phyloP scores from a whole-genome alignment of 2,329 filamentous ascomycete genomes.

The Alternaria triticimaculans region DNA sequence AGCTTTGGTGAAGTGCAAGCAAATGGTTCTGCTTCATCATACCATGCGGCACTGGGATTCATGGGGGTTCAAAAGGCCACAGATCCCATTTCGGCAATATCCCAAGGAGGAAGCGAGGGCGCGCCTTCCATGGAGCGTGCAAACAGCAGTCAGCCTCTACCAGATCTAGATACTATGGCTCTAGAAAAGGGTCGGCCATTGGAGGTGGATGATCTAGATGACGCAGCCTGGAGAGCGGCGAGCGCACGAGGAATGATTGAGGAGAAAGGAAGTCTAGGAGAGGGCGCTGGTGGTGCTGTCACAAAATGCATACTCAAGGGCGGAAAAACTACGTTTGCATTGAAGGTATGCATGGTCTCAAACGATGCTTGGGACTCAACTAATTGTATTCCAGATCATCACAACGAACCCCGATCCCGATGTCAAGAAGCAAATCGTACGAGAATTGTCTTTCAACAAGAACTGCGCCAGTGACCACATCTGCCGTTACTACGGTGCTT shows the following conservation, averaged over 20 bases:
- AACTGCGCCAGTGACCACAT: conserved; percentile 95
- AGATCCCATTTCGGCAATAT: conserved; percentile 88
- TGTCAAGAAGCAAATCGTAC: conserved; percentile 97
- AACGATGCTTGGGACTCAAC: neutral
- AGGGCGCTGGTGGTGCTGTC: conserved; percentile 94
- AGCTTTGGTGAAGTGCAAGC: conserved; percentile 82
- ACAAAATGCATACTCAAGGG: conserved; percentile 88
- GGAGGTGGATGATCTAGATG: conserved; percentile 93
- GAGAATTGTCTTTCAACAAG: conserved; percentile 97
- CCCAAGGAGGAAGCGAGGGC: conserved; percentile 74
- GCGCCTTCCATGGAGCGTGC: conserved; percentile 78
- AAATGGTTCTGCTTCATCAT: conserved; percentile 88
- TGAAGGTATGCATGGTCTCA: conserved; percentile 71
- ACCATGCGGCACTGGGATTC: conserved; percentile 77
- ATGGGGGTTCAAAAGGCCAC: conserved; percentile 72
- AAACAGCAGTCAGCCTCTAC: conserved; percentile 77
- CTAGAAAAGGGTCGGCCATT: conserved; percentile 81
- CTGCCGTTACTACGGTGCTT: conserved; percentile 96
- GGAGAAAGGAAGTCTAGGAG: conserved; percentile 87
- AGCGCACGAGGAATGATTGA: conserved; percentile 86
- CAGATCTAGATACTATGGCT: conserved; percentile 79
- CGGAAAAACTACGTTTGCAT: conserved; percentile 91
- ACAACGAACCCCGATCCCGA: conserved; percentile 98
- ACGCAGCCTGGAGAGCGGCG: conserved; percentile 93
- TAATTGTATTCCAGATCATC: conserved; percentile 69